These are phyloP conservation scores for Gymnopilus dilepis DNA, from an alignment of 768 basidiomycete species.

Conservation along the genomic window DNA sequence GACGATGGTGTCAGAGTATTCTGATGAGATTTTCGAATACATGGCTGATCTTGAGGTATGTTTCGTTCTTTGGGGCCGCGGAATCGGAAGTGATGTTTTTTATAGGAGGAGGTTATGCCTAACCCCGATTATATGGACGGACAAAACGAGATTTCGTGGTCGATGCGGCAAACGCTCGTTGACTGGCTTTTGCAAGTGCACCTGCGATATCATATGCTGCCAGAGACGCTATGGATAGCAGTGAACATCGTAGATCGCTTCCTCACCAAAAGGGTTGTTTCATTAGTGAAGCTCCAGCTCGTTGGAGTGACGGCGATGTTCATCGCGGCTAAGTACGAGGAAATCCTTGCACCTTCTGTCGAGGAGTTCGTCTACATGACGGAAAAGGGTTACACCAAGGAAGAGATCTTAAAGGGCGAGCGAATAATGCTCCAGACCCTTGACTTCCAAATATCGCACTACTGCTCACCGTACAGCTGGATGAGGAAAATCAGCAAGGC, in stretches of 20 bases:
- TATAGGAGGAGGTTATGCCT: constrained; percentile 86
- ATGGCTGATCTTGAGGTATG: constrained; percentile 93
- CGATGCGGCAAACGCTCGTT: constrained; percentile 94
- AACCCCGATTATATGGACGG: constrained; percentile 91
- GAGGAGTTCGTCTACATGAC: constrained; percentile 99
- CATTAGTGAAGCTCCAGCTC: constrained; percentile 89
- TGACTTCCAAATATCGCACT: constrained; percentile 94
- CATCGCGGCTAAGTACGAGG: constrained; percentile 98
- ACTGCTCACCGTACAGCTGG: constrained; percentile 99
- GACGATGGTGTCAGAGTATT: constrained; percentile 97
- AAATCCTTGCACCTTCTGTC: constrained; percentile 94
- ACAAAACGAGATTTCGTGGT: constrained; percentile 91
- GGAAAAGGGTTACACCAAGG: constrained; percentile 90
- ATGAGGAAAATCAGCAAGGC: constrained; percentile 98
- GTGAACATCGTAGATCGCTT: constrained; percentile 97
- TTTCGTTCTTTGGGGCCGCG: constrained; percentile 9
- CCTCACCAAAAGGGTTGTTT: constrained; percentile 86
- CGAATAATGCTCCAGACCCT: constrained; percentile 94
- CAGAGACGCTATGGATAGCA: constrained; percentile 99
- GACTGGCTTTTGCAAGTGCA: constrained; percentile 99
- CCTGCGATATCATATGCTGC: constrained; percentile 97
- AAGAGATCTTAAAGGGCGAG: constrained; percentile 98
- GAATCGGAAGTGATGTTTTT: constrained; percentile 23
- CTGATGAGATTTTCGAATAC: constrained; percentile 97
- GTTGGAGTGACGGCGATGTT: constrained; percentile 99